Base-by-base conservation (phyloP, 164 flowering plant species). In the Platanus orientalis region DNA sequence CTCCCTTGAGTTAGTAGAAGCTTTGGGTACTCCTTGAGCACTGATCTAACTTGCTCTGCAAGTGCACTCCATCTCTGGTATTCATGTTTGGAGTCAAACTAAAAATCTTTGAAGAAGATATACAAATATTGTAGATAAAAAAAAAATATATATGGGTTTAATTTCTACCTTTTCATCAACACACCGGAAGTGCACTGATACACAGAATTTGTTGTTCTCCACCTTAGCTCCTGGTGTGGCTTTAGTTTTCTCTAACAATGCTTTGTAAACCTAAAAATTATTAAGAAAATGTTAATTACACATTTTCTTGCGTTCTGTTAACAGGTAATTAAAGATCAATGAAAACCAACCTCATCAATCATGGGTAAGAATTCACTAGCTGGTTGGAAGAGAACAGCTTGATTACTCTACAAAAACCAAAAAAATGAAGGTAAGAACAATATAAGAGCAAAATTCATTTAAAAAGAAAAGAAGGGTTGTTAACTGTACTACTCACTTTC, bases 171-270 rank as follows among this genome's bases (percentile, higher is more conserved):
- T 89, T 63, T 94, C 96, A 26, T 94, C 99, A 52, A 94, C 96
- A 58, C 96, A 76, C 6, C 99, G 83, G 50, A 73, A 94, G 68
- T 91, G 96, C 47, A 94, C 99, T 9, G 99, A 94, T 30, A 82
- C 65, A 61, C 99, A 94, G 69, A 91, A 94, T 72, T 82, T 89
- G 78, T 94, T 89, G 70, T 94, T 78, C 79, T 94, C 99, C 51
- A 94, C 96, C 34, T 57, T 87, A 5, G 96, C 86, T 23, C 99
- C 97, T 0, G 80, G 79, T 23, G 73, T 86, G 23, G 88, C 76
- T 74, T 80, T 85, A 0, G 90, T 89, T 71, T 75, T 86, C 73
- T 91, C 95, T 17, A 84, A 48, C 70, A 91, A 59, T 45, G 69
- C 50, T 68, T 83, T 80, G 58, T 81, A 76, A 20, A 87, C 90